Conservation (phyloP, 1,284 basidiomycete genomes). For the Golubevia sp. region DNA sequence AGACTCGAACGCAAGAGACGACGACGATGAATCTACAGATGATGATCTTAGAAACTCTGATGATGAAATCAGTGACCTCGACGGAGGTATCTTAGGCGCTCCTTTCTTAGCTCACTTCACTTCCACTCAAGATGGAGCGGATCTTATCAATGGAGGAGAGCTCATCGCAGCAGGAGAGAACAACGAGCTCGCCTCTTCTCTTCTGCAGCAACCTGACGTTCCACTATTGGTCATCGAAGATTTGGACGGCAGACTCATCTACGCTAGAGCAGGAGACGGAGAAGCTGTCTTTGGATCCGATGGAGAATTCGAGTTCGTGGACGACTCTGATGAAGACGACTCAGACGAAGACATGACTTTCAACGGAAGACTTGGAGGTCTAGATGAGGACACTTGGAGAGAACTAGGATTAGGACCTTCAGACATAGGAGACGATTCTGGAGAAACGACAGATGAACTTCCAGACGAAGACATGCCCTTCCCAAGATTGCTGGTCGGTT, state of each 20-base stretch:
- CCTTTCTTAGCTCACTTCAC: constrained; percentile 50
- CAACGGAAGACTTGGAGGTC: constrained; percentile 15
- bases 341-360: constrained; percentile 1
- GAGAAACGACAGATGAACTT: constrained; percentile 59
- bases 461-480: constrained; percentile 60
- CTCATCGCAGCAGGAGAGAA: neutral
- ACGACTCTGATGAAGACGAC: constrained; percentile 51
- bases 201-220: constrained; percentile 23
- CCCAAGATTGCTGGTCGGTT: constrained; percentile 53
- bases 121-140: constrained; percentile 8
- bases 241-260: constrained; percentile 57
- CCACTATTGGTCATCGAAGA: constrained; percentile 59
- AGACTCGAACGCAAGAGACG: constrained; percentile 15
- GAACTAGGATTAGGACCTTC: neutral
- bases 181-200: constrained; percentile 1
- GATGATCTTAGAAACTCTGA: constrained; percentile 29
- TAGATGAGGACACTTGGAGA: constrained; percentile 3
- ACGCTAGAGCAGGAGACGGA: constrained; percentile 56
- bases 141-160: neutral
- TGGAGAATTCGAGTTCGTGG: constrained; percentile 58
- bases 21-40: constrained; percentile 37
- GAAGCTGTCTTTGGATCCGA: constrained; percentile 61
- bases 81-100: constrained; percentile 34
- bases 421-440: constrained; percentile 32
- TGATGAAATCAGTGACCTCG: constrained; percentile 47